Base-by-base conservation (phyloP, 2,329 filamentous ascomycete species). In the Chrysosporium queenslandicum region DNA sequence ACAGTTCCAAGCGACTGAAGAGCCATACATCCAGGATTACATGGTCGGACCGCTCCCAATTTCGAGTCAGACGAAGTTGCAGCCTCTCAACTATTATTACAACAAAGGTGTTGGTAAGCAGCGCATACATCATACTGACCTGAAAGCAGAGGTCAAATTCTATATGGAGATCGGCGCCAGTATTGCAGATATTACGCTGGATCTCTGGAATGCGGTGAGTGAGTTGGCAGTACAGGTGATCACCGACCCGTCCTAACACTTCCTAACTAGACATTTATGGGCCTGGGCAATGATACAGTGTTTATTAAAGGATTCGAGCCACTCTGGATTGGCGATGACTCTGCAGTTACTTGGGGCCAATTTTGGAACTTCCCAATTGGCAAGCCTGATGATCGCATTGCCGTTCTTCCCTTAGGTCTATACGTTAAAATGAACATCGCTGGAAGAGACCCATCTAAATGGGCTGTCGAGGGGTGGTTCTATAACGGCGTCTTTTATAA, bases 31-130 rank as follows among this genome's bases (percentile, higher is more conserved):
- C 4, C 70, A 74, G 52, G 73, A 77, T 56, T 76, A 72, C 56
- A 73, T 74, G 65, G 68, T 77, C 25, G 74, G 75, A 0, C 74
- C 75, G 1, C 65, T 77, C 2, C 75, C 75, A 1, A 64, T 76
- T 2, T 62, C 60, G 6, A 49, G 58, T 18, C 56, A 65, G 16
- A 74, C 72, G 4, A 67, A 57, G 14, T 61, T 72, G 23, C 57
- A 68, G 49, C 66, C 68, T 41, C 61, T 74, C 9, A 68, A 70
- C 47, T 74, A 73, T 58, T 62, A 67, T 16, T 73, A 70, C 63
- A 74, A 73, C n/a, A 71, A 72, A 4, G 69, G 70, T 2, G 65
- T 61, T 45, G 55, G 53, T 11, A 57, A 56, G n/a, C 58, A 58
- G 29, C 59, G 53, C 9, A 52, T 67, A 27, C 54, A 58, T 34